phyloP scores from a whole-genome alignment of 208 protist genomes.

The Acanthamoeba castellanii region DNA sequence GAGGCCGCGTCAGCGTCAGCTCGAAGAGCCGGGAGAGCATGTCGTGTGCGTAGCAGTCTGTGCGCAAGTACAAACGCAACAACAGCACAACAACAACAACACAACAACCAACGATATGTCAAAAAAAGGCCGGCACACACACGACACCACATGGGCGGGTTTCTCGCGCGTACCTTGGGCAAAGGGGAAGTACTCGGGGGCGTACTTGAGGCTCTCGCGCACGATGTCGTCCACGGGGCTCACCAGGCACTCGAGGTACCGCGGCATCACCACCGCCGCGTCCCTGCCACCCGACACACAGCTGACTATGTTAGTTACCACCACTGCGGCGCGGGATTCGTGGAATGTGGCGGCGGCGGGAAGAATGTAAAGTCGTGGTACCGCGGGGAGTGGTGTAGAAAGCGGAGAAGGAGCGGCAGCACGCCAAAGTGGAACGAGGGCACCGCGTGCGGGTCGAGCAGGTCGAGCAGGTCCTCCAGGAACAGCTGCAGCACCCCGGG shows the following conservation, averaged over 20 bases:
- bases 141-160: background rate
- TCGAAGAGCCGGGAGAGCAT: conserved; percentile 10
- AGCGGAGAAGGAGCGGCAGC: background rate
- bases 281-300: no score
- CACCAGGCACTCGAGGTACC: background rate
- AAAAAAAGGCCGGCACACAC: background rate
- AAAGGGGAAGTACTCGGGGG: conserved; percentile 16
- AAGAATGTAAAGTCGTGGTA: background rate
- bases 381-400: conserved; percentile 4
- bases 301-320: no score
- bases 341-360: no score
- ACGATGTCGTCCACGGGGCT: conserved; percentile 10
- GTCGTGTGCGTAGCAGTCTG: background rate
- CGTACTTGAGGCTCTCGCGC: conserved; percentile 7
- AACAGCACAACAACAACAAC: background rate
- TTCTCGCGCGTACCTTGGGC: background rate
- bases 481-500: background rate
- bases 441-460: background rate
- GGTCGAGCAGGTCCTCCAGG: background rate
- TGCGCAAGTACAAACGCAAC: background rate
- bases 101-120: background rate
- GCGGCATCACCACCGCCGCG: background rate
- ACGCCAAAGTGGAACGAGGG: background rate
- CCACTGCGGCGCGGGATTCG: no score
- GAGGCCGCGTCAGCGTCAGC: background rate